Evolutionary conservation across 441 rosid species (phyloP), one percentile per base, ranked within the genome.

Genomic region (Gossypium schwendimanii): DNA sequence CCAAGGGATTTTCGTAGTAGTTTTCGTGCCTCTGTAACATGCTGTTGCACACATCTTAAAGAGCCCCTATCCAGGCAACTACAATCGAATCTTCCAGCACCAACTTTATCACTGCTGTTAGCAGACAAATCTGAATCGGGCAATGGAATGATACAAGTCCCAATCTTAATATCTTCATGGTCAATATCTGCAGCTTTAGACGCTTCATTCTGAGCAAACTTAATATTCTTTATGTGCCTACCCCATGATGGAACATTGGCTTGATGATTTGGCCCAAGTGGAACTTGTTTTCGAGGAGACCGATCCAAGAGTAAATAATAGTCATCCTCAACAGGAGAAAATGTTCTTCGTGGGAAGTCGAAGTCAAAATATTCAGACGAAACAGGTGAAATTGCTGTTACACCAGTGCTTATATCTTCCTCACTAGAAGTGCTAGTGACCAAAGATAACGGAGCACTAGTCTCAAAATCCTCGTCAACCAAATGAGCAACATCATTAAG

Each of bases 31-130:
- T 85, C 87, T 71, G 61, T 72, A n/a, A 84, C 78, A 72, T 88
- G 93, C 36, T 80, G 85, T 76, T 82, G 84, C 65, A 83, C 86
- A 72, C 93, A 87, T 75, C 85, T 79, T 36, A 73, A 52, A 21
- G 88, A 88, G 1, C 87, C 84, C 67, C 73, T 73, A 62, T 87
- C 91, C 39, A 70, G 33, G 55, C 93, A 88, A 50, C 71, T 17
- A 61, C 93, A 88, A 18, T 75, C 82, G 60, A 59, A 63, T 81
- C 84, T 78, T 61, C 72, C 66, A 41, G 83, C 81, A 7, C 75
- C 62, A 75, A 55, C 31, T 63, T 73, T 63, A 44, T 79, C 54
- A 62, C 61, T 47, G 59, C 47, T 58, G 60, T 50, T 68, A 0
- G 45, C 41, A 4, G 60, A 68, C 47, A 68, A 17, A 57, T 83